Base-by-base conservation (phyloP, 1,284 basidiomycete genomes). In the Singerocomus rubriflavus region DNA sequence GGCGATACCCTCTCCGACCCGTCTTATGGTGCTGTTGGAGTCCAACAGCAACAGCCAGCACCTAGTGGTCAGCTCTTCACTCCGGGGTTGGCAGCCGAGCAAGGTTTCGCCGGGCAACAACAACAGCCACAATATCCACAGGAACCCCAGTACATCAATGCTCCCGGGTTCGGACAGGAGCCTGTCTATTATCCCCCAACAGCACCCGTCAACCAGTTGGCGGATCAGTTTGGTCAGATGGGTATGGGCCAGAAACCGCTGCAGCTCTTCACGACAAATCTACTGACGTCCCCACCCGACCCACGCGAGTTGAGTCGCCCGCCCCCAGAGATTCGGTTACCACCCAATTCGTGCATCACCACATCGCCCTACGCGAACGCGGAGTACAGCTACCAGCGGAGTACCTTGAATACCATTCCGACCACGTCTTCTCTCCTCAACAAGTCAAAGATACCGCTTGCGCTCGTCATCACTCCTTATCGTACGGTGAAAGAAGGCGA, bases 371-470 rank as follows among this genome's bases (percentile, higher is more conserved):
- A 79, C 47, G 85, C 90, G 38, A 93, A 95, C 64, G 88, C 94
- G 17, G 90, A 98, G 64, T 80, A 87, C 30, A 94, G 89, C 13
- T 99, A 98, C 73, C 93, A 97, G 73, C 87, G 97, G 43, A 87
- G 80, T 61, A 99, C 97, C 1, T 71, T 99, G 55, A 95, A 97
- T 64, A 85, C 92, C 11, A 83, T 99, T 56, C 97, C 97, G 3
- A 95, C 91, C n/a, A 93, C 93, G 16, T 84, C 89, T 56, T 90
- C 91, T 12, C 80, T 99, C 7, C 77, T 99, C 52, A 83, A 78
- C 72, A 99, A 99, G 76, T 85, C 90, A 27, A 98, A 98, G 73
- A 77, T 99, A 47, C 97, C 97, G 4, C 78, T 99, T 42, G 93
- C 88, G 2, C 79, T 99, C 53, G 77, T 99, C 53, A 78, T 98